Base-by-base conservation (phyloP, 768 basidiomycete genomes). In the Lentinula sp. region DNA sequence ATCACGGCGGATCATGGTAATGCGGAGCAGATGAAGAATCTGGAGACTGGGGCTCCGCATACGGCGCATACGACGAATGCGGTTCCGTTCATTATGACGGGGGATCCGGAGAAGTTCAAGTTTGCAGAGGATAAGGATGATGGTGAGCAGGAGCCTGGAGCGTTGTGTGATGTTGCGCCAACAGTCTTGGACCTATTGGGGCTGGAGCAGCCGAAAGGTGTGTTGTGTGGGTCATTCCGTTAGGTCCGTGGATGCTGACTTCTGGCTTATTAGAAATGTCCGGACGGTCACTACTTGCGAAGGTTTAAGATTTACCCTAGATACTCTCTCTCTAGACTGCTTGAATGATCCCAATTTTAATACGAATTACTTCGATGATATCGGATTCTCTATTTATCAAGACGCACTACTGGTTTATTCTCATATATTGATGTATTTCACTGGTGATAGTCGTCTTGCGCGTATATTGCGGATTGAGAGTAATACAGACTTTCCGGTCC, bases 1-100 rank as follows among this genome's bases (percentile, higher is more conserved):
- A 79, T 98, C 71, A 96, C 95, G 2, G 88, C 95, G 12, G 95
- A 97, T 72, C 95, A 97, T 72, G 95, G 95, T 3, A 98, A 98
- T 70, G 95, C 94, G 45, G 94, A 96, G 73, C 91, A 95, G 76
- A 95, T 95, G 94, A 76, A 86, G 63, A 90, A 95, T 73, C 79
- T 80, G 2, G 82, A 86, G 65, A 95, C 92, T 0, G 91, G 90
- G 41, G 87, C 83, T 46, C 93, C 95, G 15, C 92, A 95, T 73
- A 97, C 94, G 9, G 90, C 91, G n/a, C 91, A 93, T 69, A 92
- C 90, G 42, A 92, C 89, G 61, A 95, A 93, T 74, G 81, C 84
- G 1, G 94, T 96, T 8, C 94, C 94, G 13, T 93, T 96, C 78
- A 93, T 96, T 67, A 85, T 93, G 76, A 86, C 88, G 6, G 90